Evolutionary conservation across 495 filamentous ascomycete genomes (phyloP).

Genomic region (Apiosordaria backusii): DNA sequence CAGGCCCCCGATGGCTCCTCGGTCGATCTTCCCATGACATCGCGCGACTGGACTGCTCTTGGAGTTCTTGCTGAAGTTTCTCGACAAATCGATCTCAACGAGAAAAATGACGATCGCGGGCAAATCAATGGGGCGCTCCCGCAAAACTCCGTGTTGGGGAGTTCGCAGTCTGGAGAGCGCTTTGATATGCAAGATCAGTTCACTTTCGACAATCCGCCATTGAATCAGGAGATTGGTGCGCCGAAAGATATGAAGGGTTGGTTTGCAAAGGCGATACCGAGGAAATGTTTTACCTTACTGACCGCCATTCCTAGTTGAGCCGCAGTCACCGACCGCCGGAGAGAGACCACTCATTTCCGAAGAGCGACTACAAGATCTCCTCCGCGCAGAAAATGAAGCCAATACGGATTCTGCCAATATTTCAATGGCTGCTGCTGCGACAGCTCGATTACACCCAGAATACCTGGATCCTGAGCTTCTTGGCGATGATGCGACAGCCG

Average conservation of each 20-base stretch:
- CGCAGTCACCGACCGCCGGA: slow-evolving; percentile 3
- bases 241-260: slow-evolving; percentile 37
- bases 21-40: slow-evolving; percentile 32
- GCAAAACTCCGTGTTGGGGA: neutral
- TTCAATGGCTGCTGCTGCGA: slow-evolving; percentile 46
- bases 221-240: slow-evolving; percentile 35
- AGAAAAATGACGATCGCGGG: slow-evolving; percentile 45
- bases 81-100: slow-evolving; percentile 57
- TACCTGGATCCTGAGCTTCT: slow-evolving; percentile 50
- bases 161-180: slow-evolving; percentile 26
- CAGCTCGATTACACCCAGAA: slow-evolving; percentile 44
- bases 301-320: slow-evolving; percentile 12
- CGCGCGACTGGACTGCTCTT: slow-evolving; percentile 61
- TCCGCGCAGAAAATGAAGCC: slow-evolving; percentile 25
- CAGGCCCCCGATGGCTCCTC: slow-evolving; percentile 24
- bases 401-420: slow-evolving; percentile 36
- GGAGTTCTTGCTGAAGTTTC: slow-evolving; percentile 82
- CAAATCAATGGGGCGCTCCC: slow-evolving; percentile 17
- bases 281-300: slow-evolving; percentile 3
- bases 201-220: slow-evolving; percentile 44
- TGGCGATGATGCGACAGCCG: slow-evolving; percentile 33
- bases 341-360: slow-evolving; percentile 33
- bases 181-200: slow-evolving; percentile 52
- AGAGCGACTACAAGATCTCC: slow-evolving; percentile 36
- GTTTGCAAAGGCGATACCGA: neutral